phyloP scores from a whole-genome alignment of 495 filamentous ascomycete genomes.

The Neurospora pannonica region DNA sequence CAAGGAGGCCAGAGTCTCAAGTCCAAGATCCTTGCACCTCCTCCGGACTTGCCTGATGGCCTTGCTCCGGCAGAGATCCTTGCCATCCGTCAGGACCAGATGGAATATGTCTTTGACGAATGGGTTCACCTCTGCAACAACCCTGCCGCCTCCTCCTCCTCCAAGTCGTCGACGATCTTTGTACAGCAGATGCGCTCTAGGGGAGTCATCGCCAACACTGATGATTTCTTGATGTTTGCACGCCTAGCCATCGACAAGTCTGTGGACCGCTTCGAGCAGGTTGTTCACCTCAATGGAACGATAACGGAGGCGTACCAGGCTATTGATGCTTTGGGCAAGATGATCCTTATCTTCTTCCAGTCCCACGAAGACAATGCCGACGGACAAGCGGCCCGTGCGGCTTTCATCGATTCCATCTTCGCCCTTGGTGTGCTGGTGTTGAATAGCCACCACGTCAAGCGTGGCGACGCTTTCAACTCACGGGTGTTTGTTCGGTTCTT shows the following conservation, averaged over 20 bases:
- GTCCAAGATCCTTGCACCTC: slow-evolving; percentile 57
- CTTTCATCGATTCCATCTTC: slow-evolving; percentile 65
- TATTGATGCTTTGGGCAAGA: slow-evolving; percentile 79
- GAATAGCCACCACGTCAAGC: slow-evolving; percentile 74
- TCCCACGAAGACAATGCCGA: slow-evolving; percentile 47
- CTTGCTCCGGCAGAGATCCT: slow-evolving; percentile 13
- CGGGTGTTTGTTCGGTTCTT: slow-evolving; percentile 89
- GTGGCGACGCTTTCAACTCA: slow-evolving; percentile 74
- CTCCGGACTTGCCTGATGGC: slow-evolving; percentile 34
- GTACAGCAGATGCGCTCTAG: slow-evolving; percentile 72
- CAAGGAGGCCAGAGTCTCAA: slow-evolving; percentile 58
- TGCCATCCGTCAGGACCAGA: slow-evolving; percentile 56
- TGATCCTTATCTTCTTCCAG: slow-evolving; percentile 66
- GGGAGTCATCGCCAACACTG: slow-evolving; percentile 56
- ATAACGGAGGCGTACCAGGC: slow-evolving; percentile 63
- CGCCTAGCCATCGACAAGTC: slow-evolving; percentile 74
- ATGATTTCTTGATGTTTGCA: slow-evolving; percentile 69
- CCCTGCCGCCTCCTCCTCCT: slow-evolving; percentile 53
- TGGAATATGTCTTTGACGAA: slow-evolving; percentile 90
- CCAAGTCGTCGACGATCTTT: slow-evolving; percentile 61
- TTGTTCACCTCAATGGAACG: slow-evolving; percentile 46
- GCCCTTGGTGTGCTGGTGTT: slow-evolving; percentile 69
- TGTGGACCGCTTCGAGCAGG: slow-evolving; percentile 63
- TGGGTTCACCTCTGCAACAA: slow-evolving; percentile 81
- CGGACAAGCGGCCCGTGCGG: slow-evolving; percentile 42